Percentiles rank a stretch among this genome's conserved stretches.
Conservation (phyloP, 768 basidiomycete species). For the Lyophyllum decastes region DNA sequence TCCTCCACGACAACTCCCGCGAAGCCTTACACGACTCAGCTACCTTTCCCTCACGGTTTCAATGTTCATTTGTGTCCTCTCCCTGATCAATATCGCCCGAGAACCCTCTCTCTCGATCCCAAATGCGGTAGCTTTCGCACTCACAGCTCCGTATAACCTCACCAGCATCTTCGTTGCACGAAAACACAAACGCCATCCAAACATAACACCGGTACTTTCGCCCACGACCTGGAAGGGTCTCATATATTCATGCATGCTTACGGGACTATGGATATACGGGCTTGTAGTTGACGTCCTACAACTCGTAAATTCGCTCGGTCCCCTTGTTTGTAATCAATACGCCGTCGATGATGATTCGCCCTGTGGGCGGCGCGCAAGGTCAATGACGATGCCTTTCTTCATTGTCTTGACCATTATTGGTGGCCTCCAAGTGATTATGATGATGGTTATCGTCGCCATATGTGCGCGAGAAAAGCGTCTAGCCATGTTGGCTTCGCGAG, state of each 20-base stretch:
- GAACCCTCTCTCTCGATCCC: constrained; percentile 2
- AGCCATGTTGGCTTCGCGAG: background rate
- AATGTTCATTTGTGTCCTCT: constrained; percentile 1
- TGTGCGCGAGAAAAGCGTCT: background rate
- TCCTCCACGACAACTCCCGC: constrained; percentile 4
- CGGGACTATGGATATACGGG: constrained; percentile 3
- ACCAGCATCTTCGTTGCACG: constrained; percentile 4
- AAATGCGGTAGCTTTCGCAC: constrained; percentile 4
- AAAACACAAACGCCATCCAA: background rate
- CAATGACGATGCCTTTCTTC: constrained; percentile 6
- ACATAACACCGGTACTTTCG: constrained; percentile 2
- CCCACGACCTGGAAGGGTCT: constrained; percentile 6
- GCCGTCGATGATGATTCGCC: background rate
- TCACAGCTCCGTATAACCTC: constrained; percentile 3
- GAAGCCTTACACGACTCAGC: constrained; percentile 1
- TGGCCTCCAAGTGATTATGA: background rate
- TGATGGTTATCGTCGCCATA: background rate
- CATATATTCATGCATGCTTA: background rate
- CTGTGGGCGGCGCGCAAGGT: background rate
- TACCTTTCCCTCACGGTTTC: constrained; percentile 5
- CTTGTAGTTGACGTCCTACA: background rate
- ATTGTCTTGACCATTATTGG: constrained; percentile 1
- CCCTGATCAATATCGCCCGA: constrained; percentile 2
- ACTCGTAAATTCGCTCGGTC: background rate
- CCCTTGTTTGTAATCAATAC: background rate